Percentiles rank a stretch among this genome's conserved stretches.
phyloP scores from a whole-genome alignment of 2,329 filamentous ascomycete species.

The Curvularia verruculosa region DNA sequence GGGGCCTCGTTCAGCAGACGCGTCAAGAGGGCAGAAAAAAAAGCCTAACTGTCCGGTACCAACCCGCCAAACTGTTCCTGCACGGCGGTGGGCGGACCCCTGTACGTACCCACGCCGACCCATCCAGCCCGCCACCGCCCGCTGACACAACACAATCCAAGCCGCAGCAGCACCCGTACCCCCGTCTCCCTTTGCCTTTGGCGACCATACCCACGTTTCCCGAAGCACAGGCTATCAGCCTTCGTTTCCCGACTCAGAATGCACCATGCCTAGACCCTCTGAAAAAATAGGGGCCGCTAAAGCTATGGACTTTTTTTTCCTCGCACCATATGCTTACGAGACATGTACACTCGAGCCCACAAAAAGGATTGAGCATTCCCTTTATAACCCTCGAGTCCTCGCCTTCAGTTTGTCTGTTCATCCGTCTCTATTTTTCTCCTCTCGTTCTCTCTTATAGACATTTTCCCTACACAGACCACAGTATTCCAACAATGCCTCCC shows the following conservation, averaged over 20 bases:
- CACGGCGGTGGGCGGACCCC: slow-evolving; percentile 4
- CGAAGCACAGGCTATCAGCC: slow-evolving; percentile 19
- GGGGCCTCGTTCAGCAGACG: slow-evolving; percentile 11
- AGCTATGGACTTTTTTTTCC: slow-evolving; percentile 14
- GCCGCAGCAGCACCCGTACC: slow-evolving; percentile 14
- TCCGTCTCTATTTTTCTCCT: slow-evolving; percentile 4
- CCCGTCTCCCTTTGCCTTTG: slow-evolving; percentile 5
- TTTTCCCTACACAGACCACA: background rate
- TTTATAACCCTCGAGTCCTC: slow-evolving; percentile 10
- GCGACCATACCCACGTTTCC: slow-evolving; percentile 15
- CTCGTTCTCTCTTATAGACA: background rate
- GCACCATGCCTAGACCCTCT: slow-evolving; percentile 19
- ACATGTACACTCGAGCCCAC: slow-evolving; percentile 12
- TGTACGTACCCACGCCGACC: slow-evolving; percentile 7
- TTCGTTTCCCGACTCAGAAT: slow-evolving; percentile 17
- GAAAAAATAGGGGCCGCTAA: slow-evolving; percentile 18
- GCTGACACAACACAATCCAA: slow-evolving; percentile 18
- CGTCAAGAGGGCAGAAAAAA: slow-evolving; percentile 10
- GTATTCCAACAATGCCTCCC: slow-evolving; percentile 14
- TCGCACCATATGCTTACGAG: slow-evolving; percentile 8
- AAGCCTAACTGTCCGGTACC: slow-evolving; percentile 8
- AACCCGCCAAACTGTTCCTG: slow-evolving; percentile 11
- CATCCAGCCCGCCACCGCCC: slow-evolving; percentile 13
- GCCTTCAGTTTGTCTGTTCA: slow-evolving; percentile 5
- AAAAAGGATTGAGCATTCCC: slow-evolving; percentile 15